Evolutionary conservation across 2,329 filamentous ascomycete genomes (phyloP).

Genomic region (Paecilomyces sp.): DNA sequence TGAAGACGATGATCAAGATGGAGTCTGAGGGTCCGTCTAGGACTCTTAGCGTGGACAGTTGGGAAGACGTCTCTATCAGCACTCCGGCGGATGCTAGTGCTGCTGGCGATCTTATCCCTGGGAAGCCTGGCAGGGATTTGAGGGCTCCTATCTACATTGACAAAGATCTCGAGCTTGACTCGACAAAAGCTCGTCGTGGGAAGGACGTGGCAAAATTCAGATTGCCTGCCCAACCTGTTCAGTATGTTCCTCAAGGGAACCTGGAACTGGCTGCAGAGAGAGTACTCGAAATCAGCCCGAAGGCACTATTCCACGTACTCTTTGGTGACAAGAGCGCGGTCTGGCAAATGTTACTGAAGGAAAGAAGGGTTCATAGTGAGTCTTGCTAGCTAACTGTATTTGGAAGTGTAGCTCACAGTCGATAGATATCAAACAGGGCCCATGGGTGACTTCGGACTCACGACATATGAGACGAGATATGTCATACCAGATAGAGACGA

Average conservation of each 20-base stretch:
- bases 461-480: conserved; percentile 71
- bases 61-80: conserved; percentile 69
- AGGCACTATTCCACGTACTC: conserved; percentile 89
- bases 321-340: conserved; percentile 95
- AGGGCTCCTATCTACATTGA: conserved; percentile 56
- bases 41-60: conserved; percentile 76
- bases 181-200: conserved; percentile 22
- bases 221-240: conserved; percentile 70
- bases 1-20: conserved; percentile 67
- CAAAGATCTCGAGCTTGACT: conserved; percentile 49
- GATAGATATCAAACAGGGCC: conserved; percentile 69
- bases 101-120: conserved; percentile 26
- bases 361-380: conserved; percentile 57
- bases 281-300: conserved; percentile 83
- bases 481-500: conserved; percentile 65
- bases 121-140: conserved; percentile 42
- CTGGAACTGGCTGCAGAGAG: conserved; percentile 67
- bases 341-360: conserved; percentile 84
- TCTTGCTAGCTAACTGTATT: not conserved
- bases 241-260: conserved; percentile 80
- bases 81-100: conserved; percentile 56
- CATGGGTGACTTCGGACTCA: conserved; percentile 68
- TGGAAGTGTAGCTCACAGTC: conserved; percentile 9
- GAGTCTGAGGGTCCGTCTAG: conserved; percentile 54
- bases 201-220: conserved; percentile 64